Evolutionary conservation across 108 stramenopile genomes (phyloP).

Genomic region (Stephanodiscus triporus): DNA sequence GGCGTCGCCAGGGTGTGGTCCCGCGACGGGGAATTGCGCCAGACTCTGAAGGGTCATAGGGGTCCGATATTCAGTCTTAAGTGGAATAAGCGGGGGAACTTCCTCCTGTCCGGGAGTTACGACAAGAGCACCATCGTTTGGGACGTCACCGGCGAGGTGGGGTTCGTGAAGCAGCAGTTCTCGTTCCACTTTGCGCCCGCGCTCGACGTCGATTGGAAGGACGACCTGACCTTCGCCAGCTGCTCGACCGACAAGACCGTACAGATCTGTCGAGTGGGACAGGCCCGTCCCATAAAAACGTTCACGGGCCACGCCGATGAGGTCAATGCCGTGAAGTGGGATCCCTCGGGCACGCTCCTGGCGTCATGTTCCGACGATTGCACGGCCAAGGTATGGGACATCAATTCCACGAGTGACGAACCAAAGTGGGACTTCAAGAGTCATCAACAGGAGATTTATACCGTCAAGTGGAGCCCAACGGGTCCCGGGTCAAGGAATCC

Average conservation of each 20-base stretch:
- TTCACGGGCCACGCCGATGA: conserved; percentile 90
- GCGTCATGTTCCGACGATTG: conserved; percentile 96
- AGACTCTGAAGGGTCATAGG: conserved; percentile 88
- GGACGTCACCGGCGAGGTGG: conserved; percentile 78
- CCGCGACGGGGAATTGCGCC: conserved; percentile 74
- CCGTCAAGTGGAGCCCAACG: conserved; percentile 97
- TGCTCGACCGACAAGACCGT: conserved; percentile 97
- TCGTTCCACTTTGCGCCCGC: conserved; percentile 88
- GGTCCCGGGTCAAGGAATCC: conserved; percentile 91
- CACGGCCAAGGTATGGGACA: conserved; percentile 95
- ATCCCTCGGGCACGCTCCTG: conserved; percentile 88
- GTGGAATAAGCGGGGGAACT: conserved; percentile 94
- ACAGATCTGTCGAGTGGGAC: conserved; percentile 84
- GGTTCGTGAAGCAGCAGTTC: conserved; percentile 89
- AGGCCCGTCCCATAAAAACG: conserved; percentile 57
- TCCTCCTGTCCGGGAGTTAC: conserved; percentile 90
- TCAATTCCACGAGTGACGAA: conserved; percentile 57
- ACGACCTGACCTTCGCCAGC: conserved; percentile 91
- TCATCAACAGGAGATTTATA: conserved; percentile 96
- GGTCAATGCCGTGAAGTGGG: conserved; percentile 98
- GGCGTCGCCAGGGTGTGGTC: conserved; percentile 96
- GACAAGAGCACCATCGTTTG: conserved; percentile 97
- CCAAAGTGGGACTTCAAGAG: conserved; percentile 88
- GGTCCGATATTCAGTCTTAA: conserved; percentile 96
- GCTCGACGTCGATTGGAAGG: conserved; percentile 96